Percentiles rank a stretch among this genome's conserved stretches.
These are phyloP conservation scores for Glycine soja DNA, from an alignment of 306 rosid species.

Conservation along the genomic window DNA sequence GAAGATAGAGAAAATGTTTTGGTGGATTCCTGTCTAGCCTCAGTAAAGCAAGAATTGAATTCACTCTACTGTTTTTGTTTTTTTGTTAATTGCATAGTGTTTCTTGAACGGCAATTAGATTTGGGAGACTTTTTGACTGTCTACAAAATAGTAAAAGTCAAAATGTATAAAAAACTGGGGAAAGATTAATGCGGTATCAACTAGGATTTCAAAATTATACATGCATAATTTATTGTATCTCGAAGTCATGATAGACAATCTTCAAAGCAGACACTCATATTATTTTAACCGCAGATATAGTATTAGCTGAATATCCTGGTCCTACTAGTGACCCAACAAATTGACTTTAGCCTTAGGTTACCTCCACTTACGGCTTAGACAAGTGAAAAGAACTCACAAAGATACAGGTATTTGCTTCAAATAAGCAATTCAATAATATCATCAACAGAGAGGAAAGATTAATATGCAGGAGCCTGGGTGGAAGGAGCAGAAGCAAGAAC, in stretches of 20 bases:
- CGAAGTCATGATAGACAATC: slow-evolving; percentile 12
- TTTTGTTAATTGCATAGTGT: background rate
- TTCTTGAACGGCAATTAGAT: background rate
- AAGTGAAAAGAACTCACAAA: too few relatives aligned
- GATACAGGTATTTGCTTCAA: too few relatives aligned
- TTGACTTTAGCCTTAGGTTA: background rate
- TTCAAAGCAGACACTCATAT: background rate
- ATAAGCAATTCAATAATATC: too few relatives aligned
- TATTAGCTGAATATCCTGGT: background rate
- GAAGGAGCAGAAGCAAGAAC: too few relatives aligned
- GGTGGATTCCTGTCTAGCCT: background rate
- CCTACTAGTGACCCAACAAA: slow-evolving; percentile 19
- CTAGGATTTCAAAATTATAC: too few relatives aligned
- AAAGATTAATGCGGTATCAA: slow-evolving; percentile 21
- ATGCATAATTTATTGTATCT: background rate
- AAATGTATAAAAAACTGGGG: slow-evolving; percentile 9
- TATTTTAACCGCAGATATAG: background rate
- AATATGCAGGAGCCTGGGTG: too few relatives aligned
- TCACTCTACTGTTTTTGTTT: background rate
- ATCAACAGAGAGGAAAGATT: too few relatives aligned
- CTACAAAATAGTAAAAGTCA: slow-evolving; percentile 17
- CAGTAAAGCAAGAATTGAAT: slow-evolving; percentile 4
- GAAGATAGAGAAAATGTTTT: background rate
- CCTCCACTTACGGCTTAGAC: too few relatives aligned
- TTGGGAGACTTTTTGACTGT: slow-evolving; percentile 22